Evolutionary conservation across 2,329 filamentous ascomycete genomes (phyloP), one percentile per base, ranked within the genome.

Genomic region (Hortaea werneckii): DNA sequence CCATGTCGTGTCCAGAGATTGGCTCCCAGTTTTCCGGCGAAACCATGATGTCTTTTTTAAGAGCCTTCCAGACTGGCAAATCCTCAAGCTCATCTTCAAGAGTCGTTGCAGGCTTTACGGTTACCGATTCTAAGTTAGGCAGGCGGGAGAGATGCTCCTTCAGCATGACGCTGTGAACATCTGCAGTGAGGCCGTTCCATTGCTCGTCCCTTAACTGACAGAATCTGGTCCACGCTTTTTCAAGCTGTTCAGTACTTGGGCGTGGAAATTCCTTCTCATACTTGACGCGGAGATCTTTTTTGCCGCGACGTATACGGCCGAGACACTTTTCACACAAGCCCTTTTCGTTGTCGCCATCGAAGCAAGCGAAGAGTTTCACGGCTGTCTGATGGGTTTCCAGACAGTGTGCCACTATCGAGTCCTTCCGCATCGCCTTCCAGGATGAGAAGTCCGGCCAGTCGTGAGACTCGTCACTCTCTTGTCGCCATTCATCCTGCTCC

Each of bases 1-100:
- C 9, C 46, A 40, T n/a, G 41, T 8, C n/a, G n/a, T n/a, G n/a
- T n/a, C n/a, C n/a, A n/a, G n/a, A n/a, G 41, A 50, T 34, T 52
- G 40, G 29, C 53, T 52, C 20, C 51, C 49, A 59, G 32, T 53
- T 49, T 29, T 55, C 41, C 8, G 54, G 50, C n/a, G 45, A 48
- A 6, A 53, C 49, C 9, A 53, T 29, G 7, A 52, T 54, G 2
- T 41, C 26, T 26, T 28, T 27, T 12, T 47, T 35, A 8, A 55
- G 44, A 27, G 27, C 29, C 37, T 52, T 50, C 51, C 51, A 58
- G 5, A 55, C 47, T 7, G 48, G 54, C 45, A 43, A 48, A 20
- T 20, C 20, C 20, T 20, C 20, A 20, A 20, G 20, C 20, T 20
- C 20, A 20, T 20, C 20, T 20, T 20, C 20, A 20, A 2, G 20